phyloP scores from a whole-genome alignment of 228 moss, liverwort and hornwort species.

The Sphagnum magellanicum region DNA sequence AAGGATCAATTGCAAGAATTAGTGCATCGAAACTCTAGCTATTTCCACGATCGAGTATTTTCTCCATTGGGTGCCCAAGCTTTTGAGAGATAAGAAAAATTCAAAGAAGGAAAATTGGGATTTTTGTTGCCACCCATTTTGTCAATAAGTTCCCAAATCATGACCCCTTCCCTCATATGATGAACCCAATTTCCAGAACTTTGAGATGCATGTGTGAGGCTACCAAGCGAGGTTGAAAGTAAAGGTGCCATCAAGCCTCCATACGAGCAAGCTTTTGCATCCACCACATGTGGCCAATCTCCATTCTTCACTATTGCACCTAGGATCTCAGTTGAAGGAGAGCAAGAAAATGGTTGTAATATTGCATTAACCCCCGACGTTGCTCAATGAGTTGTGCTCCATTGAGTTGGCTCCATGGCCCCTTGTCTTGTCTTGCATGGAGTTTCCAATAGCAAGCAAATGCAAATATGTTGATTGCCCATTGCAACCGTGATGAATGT shows the following conservation, averaged over 20 bases:
- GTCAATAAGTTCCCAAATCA: conserved; percentile 3
- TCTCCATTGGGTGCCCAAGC: neutral
- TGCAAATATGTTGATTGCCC: no score
- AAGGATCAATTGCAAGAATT: conserved; percentile 21
- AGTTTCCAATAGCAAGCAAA: no score
- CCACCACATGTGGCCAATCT: conserved; percentile 8
- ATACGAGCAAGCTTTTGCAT: neutral
- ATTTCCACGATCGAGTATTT: neutral
- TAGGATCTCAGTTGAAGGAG: neutral
- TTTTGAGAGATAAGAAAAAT: neutral
- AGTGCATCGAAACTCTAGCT: neutral
- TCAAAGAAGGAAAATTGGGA: conserved; percentile 3
- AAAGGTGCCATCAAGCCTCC: neutral
- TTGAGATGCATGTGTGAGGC: neutral
- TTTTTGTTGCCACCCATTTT: neutral
- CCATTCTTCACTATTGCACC: neutral
- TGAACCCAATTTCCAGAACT: neutral
- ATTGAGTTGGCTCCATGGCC: neutral
- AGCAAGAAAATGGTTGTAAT: neutral
- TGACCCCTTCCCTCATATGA: neutral
- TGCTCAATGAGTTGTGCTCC: neutral
- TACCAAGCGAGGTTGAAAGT: no score
- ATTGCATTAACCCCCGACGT: neutral
- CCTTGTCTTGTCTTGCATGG: no score
- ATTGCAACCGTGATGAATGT: no score